Evolutionary conservation across 768 basidiomycete species (phyloP).

Genomic region (Russula abietina): DNA sequence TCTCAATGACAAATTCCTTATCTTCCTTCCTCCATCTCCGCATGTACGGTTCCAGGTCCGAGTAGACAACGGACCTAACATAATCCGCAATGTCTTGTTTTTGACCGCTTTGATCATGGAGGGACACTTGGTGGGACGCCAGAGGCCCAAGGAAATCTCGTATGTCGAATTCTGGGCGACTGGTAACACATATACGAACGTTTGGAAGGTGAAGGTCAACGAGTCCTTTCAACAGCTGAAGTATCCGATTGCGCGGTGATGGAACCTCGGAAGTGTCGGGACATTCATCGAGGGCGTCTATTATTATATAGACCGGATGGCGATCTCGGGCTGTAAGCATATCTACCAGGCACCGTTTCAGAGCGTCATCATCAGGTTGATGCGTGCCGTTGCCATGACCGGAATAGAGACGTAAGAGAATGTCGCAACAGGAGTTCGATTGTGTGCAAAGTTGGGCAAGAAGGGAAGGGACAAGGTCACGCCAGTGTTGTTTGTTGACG

Average conservation of each 20-base stretch:
- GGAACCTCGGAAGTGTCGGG: too few species aligned
- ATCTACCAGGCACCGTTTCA: background rate
- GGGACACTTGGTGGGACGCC: background rate
- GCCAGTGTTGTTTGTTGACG: background rate
- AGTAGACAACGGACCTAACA: background rate
- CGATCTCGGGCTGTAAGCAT: background rate
- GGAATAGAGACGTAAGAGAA: background rate
- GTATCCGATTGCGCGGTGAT: background rate
- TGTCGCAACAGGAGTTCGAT: background rate
- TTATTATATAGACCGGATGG: too few species aligned
- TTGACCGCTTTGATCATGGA: conserved; percentile 2
- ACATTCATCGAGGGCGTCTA: too few species aligned
- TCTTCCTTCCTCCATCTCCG: background rate
- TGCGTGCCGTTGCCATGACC: background rate
- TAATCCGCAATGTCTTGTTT: background rate
- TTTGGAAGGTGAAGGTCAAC: background rate
- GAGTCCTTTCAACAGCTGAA: background rate
- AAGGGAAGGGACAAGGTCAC: conserved; percentile 1
- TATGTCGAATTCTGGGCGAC: conserved; percentile 3
- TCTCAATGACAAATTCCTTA: background rate
- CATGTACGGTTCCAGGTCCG: background rate
- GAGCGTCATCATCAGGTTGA: background rate
- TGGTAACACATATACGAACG: background rate
- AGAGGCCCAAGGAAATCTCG: background rate
- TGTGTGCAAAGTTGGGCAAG: background rate